Evolutionary conservation across 139 green algal genomes (phyloP).

Genomic region (Chlorella sorokiniana): DNA sequence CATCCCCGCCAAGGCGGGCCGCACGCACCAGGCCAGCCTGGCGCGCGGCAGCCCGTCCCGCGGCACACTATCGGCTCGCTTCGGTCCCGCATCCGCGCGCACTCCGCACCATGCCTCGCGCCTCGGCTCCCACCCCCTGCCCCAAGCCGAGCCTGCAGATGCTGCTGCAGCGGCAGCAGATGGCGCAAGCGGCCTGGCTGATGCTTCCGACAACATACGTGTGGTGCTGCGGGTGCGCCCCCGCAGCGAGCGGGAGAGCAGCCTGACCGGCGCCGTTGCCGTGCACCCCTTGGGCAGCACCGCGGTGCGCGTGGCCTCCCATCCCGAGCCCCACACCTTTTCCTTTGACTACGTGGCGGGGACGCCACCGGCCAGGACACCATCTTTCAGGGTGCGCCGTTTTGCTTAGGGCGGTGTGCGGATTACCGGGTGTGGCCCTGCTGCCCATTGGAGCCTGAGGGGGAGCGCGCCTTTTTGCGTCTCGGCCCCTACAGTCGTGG

Average conservation of each 20-base stretch:
- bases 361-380: conserved; percentile 40
- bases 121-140: too few relatives aligned
- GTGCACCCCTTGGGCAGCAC: conserved; percentile 32
- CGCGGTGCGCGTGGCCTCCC: conserved; percentile 37
- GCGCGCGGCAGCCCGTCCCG: too few relatives aligned
- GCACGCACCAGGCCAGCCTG: neutral
- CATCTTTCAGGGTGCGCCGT: conserved; percentile 43
- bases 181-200: neutral
- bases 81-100: conserved; percentile 4
- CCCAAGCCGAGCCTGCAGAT: neutral
- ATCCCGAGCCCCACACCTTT: conserved; percentile 45
- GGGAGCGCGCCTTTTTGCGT: neutral
- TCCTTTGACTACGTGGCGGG: conserved; percentile 54
- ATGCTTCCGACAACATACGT: conserved; percentile 40
- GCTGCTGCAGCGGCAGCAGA: neutral
- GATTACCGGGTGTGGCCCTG: too few relatives aligned
- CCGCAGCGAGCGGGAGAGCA: conserved; percentile 37
- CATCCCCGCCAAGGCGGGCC: too few relatives aligned
- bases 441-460: too few relatives aligned
- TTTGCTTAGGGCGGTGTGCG: too few relatives aligned
- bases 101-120: neutral
- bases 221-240: conserved; percentile 56
- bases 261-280: conserved; percentile 36
- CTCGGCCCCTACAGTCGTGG: neutral
- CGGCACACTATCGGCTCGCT: too few relatives aligned